Evolutionary conservation across 805 yeast genomes (phyloP), one percentile per base, ranked within the genome.

Genomic region (Sungouiella thailandica): DNA sequence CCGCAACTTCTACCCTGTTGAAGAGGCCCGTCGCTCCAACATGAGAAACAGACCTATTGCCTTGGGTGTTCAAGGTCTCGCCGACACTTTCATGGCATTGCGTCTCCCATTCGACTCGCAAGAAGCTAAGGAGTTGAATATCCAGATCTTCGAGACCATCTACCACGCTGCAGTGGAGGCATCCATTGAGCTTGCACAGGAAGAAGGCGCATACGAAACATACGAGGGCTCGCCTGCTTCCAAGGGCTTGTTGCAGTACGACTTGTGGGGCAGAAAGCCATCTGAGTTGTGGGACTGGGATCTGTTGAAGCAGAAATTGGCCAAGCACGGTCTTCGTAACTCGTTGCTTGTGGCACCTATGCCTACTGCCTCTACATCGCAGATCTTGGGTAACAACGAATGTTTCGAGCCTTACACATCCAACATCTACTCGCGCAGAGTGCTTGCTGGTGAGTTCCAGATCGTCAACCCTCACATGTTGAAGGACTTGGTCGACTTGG

Each of bases 351-450:
- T 75, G 41, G 81, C 81, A 1, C 80, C 80, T 40, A 75, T 75
- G 81, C 81, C 81, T 28, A 75, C 81, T 39, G 80, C 80, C n/a
- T 75, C 80, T 16, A 75, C 80, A 4, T 75, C 80, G 7, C 81
- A 75, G 54, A 75, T 75, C 40, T 64, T 75, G 50, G 81, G 80
- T 44, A 70, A 68, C 56, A 75, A 73, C 50, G 81, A 75, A 54
- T 75, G 80, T 53, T 75, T 75, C 51, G 81, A 75, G 57, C 81
- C 81, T 24, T 74, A 68, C 58, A 75, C 81, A 18, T 75, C 80
- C 16, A 75, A 75, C 55, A 75, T 75, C 49, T 75, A 75, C 55
- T 70, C 78, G 10, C 69, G 81, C 66, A 69, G 81, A 64, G 81
- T 74, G 18, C 62, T 75, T 34, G 76, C 80, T 19, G 81, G 81